phyloP scores from a whole-genome alignment of 2,329 filamentous ascomycete species.

The Pyricularia grisea region DNA sequence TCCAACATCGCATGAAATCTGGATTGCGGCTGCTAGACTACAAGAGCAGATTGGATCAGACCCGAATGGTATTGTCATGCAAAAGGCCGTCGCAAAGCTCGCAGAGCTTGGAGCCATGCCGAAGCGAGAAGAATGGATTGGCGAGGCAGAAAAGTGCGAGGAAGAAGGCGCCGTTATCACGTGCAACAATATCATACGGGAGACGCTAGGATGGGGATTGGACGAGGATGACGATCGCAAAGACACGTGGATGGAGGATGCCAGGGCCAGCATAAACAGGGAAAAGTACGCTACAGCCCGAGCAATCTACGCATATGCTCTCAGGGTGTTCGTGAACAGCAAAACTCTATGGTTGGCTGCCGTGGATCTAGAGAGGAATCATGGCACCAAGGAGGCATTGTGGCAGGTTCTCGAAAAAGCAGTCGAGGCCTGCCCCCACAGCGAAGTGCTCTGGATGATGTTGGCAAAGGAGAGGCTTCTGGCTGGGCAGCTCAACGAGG shows the following conservation, averaged over 20 bases:
- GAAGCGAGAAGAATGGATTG: conserved; percentile 94
- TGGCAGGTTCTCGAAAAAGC: conserved; percentile 85
- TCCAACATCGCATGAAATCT: conserved; percentile 89
- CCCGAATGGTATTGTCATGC: conserved; percentile 83
- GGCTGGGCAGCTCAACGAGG: conserved; percentile 77
- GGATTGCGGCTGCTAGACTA: conserved; percentile 86
- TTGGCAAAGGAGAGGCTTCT: conserved; percentile 93
- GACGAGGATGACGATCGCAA: conserved; percentile 96
- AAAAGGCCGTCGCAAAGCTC: conserved; percentile 79
- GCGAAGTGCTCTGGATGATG: conserved; percentile 90
- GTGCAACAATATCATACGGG: conserved; percentile 79
- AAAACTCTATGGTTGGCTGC: conserved; percentile 84
- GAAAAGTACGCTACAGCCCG: conserved; percentile 84
- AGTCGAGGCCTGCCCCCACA: conserved; percentile 85
- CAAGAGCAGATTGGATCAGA: conserved; percentile 80
- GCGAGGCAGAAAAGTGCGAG: conserved; percentile 89
- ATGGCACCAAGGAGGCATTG: conserved; percentile 74
- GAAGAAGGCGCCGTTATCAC: conserved; percentile 81
- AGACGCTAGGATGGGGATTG: conserved; percentile 85
- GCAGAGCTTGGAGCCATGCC: conserved; percentile 92
- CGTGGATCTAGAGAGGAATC: conserved; percentile 82
- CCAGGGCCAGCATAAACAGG: conserved; percentile 68
- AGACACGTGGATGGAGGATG: conserved; percentile 93
- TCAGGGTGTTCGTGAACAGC: conserved; percentile 82
- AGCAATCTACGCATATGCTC: conserved; percentile 85